Evolutionary conservation across 208 protist species (phyloP).

Genomic region (Trypanosoma avium): DNA sequence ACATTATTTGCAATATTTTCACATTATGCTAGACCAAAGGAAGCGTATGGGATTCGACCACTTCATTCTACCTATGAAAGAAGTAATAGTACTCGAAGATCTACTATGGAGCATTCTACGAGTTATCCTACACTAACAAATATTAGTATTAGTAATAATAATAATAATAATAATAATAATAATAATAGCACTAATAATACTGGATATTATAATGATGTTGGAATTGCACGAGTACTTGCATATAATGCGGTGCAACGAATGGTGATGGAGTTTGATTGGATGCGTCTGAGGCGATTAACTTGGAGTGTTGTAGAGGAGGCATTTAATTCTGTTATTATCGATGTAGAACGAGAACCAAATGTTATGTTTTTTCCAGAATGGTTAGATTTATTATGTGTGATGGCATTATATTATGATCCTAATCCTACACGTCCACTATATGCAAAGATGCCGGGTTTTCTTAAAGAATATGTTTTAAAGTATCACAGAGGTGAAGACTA

Average conservation of each 20-base stretch:
- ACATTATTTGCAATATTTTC: constrained; percentile 45
- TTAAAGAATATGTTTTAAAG: constrained; percentile 43
- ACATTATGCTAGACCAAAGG: constrained; percentile 45
- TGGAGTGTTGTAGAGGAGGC: constrained; percentile 31
- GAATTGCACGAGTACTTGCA: constrained; percentile 68
- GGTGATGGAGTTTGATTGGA: constrained; percentile 58
- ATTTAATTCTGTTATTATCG: constrained; percentile 40
- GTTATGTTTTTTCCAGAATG: constrained; percentile 75
- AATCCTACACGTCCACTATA: constrained; percentile 54
- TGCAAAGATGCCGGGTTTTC: constrained; percentile 52
- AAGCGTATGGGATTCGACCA: constrained; percentile 50
- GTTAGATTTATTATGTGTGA: constrained; percentile 58
- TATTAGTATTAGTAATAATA: not conserved
- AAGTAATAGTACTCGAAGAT: not conserved
- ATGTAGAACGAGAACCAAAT: constrained; percentile 42
- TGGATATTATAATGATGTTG: constrained; percentile 32
- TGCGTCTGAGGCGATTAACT: constrained; percentile 26
- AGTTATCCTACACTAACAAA: not conserved
- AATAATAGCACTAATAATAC: not conserved
- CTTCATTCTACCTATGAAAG: not conserved
- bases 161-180: not conserved
- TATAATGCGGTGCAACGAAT: constrained; percentile 37
- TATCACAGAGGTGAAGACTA: constrained; percentile 13
- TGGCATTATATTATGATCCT: constrained; percentile 41
- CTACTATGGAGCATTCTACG: not conserved